Percentiles rank a stretch among this genome's conserved stretches.
phyloP scores from a whole-genome alignment of 768 basidiomycete genomes.

The Lentinula guzmanii region DNA sequence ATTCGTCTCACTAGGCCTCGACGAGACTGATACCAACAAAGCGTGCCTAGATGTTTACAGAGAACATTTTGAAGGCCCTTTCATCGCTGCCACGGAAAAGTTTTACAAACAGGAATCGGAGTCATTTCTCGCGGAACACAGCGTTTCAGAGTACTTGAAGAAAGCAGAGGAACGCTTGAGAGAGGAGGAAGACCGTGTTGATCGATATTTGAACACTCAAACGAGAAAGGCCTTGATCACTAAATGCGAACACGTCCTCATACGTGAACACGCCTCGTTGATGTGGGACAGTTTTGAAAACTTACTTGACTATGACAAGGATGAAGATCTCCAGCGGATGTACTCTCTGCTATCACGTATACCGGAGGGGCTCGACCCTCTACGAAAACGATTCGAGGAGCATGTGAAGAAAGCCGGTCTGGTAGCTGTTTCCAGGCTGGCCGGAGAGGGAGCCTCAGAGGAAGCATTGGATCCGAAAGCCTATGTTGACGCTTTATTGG shows the following conservation, averaged over 20 bases:
- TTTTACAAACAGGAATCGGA: constrained; percentile 93
- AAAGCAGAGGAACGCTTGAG: constrained; percentile 89
- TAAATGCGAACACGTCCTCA: constrained; percentile 90
- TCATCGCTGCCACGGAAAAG: constrained; percentile 81
- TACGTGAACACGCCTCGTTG: constrained; percentile 74
- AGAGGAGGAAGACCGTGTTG: constrained; percentile 94
- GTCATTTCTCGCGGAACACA: constrained; percentile 82
- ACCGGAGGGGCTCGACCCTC: constrained; percentile 82
- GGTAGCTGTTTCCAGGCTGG: constrained; percentile 71
- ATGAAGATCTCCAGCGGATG: constrained; percentile 93
- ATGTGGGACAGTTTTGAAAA: constrained; percentile 94
- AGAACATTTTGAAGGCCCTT: constrained; percentile 84
- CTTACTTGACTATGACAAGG: constrained; percentile 88
- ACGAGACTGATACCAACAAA: constrained; percentile 88
- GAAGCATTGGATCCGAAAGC: constrained; percentile 83
- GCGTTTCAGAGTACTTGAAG: constrained; percentile 90
- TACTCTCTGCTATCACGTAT: constrained; percentile 90
- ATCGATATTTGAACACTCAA: constrained; percentile 85
- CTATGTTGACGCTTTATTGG: constrained; percentile 88
- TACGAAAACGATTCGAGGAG: constrained; percentile 89
- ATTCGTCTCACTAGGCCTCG: constrained; percentile 90
- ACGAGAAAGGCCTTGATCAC: constrained; percentile 77
- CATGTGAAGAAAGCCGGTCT: constrained; percentile 92
- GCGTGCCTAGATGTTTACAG: constrained; percentile 91
- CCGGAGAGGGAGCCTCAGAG: constrained; percentile 50